phyloP scores from a whole-genome alignment of 495 filamentous ascomycete genomes.

The Tetracladium setigerum region DNA sequence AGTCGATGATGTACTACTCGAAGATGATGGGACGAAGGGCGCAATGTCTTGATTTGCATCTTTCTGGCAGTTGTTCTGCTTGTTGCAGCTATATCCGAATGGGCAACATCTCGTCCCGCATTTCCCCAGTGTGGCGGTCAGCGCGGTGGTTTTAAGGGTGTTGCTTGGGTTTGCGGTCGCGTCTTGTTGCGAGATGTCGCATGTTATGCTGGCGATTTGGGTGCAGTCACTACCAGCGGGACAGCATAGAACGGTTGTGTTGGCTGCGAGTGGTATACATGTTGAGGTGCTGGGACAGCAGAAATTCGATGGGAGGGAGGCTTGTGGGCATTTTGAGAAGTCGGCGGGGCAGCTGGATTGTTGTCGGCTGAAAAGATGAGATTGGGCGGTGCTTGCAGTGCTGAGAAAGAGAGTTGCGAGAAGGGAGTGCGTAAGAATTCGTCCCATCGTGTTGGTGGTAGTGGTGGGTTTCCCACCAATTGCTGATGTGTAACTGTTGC shows the following conservation, averaged over 20 bases:
- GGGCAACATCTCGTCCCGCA: conserved; percentile 58
- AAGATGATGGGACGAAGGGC: conserved; percentile 3
- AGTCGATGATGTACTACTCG: conserved; percentile 22
- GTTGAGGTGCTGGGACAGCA: conserved; percentile 60
- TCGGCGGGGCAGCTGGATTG: conserved; percentile 36
- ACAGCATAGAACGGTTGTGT: conserved; percentile 72
- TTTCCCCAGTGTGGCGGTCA: conserved; percentile 42
- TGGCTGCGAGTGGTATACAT: conserved; percentile 59
- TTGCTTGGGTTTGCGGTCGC: conserved; percentile 50
- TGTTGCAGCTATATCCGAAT: conserved; percentile 65
- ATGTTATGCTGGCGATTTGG: conserved; percentile 61
- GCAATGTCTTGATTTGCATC: conserved; percentile 12
- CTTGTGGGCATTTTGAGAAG: conserved; percentile 42
- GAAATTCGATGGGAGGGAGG: conserved; percentile 59
- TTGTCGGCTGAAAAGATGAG: conserved; percentile 13
- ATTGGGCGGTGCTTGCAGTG: conserved; percentile 7
- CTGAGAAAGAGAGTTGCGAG: conserved; percentile 12
- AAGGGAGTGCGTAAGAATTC: conserved; percentile 6
- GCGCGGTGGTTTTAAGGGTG: conserved; percentile 60
- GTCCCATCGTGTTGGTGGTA: conserved; percentile 11
- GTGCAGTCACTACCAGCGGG: conserved; percentile 53
- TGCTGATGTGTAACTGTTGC: neutral
- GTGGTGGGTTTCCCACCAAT: neutral
- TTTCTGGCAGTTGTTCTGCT: conserved; percentile 25
- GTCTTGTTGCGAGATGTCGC: conserved; percentile 62